Evolutionary conservation across 2,329 filamentous ascomycete species (phyloP).

Genomic region (Neonectria neomacrospora): DNA sequence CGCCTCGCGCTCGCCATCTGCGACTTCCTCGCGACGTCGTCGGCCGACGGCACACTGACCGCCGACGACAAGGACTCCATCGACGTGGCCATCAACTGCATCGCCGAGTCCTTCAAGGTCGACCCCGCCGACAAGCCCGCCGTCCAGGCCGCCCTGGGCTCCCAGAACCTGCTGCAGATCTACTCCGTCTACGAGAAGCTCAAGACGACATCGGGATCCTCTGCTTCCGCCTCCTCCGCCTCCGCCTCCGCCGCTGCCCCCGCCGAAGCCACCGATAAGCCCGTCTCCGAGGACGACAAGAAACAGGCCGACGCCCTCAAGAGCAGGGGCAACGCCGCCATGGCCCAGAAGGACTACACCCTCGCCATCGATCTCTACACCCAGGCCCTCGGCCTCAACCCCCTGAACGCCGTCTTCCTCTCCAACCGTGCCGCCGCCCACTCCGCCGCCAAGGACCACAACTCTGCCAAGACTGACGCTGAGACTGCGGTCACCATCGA

Average conservation of each 20-base stretch:
- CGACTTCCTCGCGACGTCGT: constrained; percentile 88
- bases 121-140: constrained; percentile 81
- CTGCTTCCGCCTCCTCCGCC: constrained; percentile 55
- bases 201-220: constrained; percentile 67
- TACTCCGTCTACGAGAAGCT: constrained; percentile 98
- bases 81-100: constrained; percentile 94
- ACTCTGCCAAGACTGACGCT: constrained; percentile 85
- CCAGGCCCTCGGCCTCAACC: constrained; percentile 82
- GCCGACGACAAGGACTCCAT: constrained; percentile 92
- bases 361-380: constrained; percentile 88
- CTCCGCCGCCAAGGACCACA: constrained; percentile 85
- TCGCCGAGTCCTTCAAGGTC: constrained; percentile 94
- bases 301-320: constrained; percentile 90
- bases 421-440: constrained; percentile 97
- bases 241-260: constrained; percentile 51
- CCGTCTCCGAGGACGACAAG: constrained; percentile 68
- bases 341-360: constrained; percentile 92
- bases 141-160: constrained; percentile 80
- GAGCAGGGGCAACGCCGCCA: constrained; percentile 90
- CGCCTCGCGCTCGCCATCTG: constrained; percentile 96
- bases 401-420: constrained; percentile 93
- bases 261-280: constrained; percentile 46
- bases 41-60: constrained; percentile 87
- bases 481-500: constrained; percentile 90
- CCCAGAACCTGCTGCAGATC: constrained; percentile 89